Percentiles rank a stretch among this genome's conserved stretches.
Conservation (phyloP, 2,329 filamentous ascomycete genomes). For the Escovopsis sp. region DNA sequence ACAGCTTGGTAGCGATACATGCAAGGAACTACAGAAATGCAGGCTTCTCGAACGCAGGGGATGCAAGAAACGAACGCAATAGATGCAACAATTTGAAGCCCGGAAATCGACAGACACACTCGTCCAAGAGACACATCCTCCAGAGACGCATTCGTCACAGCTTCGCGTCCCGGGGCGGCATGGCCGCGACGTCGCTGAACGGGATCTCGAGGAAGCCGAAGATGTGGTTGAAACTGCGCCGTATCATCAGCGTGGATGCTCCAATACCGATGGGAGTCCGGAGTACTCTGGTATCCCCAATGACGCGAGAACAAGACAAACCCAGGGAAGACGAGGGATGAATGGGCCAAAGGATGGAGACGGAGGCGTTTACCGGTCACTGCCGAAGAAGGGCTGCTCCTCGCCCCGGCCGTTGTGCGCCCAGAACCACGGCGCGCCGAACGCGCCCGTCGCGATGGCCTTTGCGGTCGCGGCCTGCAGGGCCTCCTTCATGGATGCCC, state of each 20-base stretch:
- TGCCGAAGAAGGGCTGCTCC: constrained; percentile 60
- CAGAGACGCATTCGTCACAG: constrained; percentile 11
- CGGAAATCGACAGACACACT: too few relatives aligned
- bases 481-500: constrained; percentile 26
- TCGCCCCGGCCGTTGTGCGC: constrained; percentile 42
- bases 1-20: too few relatives aligned
- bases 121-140: background rate
- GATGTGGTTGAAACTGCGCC: constrained; percentile 53
- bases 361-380: constrained; percentile 38
- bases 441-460: constrained; percentile 51
- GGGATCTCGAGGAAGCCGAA: constrained; percentile 50
- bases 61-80: too few relatives aligned
- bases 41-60: too few relatives aligned
- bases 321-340: background rate
- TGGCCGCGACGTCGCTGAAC: constrained; percentile 34
- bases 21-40: too few relatives aligned
- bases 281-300: background rate
- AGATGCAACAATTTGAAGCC: too few relatives aligned
- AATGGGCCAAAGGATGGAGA: constrained; percentile 13
- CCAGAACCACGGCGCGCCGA: constrained; percentile 65
- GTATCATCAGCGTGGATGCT: too few relatives aligned
- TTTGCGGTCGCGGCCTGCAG: constrained; percentile 43
- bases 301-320: background rate
- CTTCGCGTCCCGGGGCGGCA: constrained; percentile 16
- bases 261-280: constrained; percentile 1